phyloP scores from a whole-genome alignment of 495 filamentous ascomycete genomes.

The Rusavskia elegans region DNA sequence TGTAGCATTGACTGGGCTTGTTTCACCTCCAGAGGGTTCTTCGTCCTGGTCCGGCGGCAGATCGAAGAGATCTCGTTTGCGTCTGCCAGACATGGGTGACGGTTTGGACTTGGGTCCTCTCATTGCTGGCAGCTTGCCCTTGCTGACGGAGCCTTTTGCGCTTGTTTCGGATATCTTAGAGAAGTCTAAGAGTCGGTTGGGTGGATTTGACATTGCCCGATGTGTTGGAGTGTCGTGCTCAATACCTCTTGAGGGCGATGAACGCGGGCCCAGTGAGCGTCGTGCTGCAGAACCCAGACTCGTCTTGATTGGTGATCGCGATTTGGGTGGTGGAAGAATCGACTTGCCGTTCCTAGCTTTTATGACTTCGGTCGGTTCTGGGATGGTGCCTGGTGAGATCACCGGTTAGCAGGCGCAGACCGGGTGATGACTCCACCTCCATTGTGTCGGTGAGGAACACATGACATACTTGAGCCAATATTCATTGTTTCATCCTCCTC shows the following conservation, averaged over 20 bases:
- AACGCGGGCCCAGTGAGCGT: conserved; percentile 9
- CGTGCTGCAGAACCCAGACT: conserved; percentile 26
- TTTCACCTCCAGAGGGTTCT: not conserved
- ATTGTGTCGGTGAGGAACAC: too few species aligned
- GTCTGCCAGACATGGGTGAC: not conserved
- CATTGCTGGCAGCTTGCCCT: not conserved
- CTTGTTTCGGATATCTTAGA: not conserved
- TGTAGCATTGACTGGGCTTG: not conserved
- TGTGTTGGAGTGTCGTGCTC: conserved; percentile 11
- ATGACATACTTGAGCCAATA: conserved; percentile 23
- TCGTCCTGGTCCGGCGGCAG: not conserved
- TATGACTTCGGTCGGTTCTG: conserved; percentile 25
- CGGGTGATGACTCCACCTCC: not conserved
- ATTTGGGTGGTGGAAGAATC: conserved; percentile 19
- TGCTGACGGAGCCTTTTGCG: not conserved
- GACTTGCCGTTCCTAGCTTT: conserved; percentile 10
- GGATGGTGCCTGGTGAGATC: conserved; percentile 24
- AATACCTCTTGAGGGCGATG: conserved; percentile 5
- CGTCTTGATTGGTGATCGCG: conserved; percentile 30
- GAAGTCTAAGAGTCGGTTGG: not conserved
- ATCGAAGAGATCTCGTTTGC: not conserved
- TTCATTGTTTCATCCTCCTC: conserved; percentile 29
- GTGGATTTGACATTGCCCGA: conserved; percentile 7
- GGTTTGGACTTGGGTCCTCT: not conserved
- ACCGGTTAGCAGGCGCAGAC: not conserved